phyloP scores from a whole-genome alignment of 371 early-diverging fungal species.

The Rhizopus delemar region DNA sequence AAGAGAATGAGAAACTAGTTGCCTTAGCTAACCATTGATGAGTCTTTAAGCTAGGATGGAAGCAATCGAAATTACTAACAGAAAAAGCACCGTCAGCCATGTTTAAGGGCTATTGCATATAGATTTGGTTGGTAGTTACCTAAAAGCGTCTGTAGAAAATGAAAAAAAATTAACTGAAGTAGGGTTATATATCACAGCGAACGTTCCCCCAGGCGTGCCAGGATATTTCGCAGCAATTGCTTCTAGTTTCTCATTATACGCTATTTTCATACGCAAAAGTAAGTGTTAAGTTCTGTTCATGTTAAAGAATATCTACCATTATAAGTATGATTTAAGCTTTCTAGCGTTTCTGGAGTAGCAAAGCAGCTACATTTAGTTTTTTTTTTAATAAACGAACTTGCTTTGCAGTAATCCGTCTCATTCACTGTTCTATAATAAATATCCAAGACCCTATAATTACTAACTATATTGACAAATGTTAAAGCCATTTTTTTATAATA shows the following conservation, averaged over 20 bases:
- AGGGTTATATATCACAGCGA: slow-evolving; percentile 32
- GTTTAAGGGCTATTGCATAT: too few species aligned
- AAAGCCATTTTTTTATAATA: neutral
- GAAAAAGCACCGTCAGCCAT: neutral
- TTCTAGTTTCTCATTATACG: slow-evolving; percentile 10
- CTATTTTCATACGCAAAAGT: neutral
- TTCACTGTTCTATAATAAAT: slow-evolving; percentile 20
- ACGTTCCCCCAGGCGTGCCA: slow-evolving; percentile 11
- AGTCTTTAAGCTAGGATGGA: slow-evolving; percentile 22
- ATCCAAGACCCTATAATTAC: slow-evolving; percentile 24
- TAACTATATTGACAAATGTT: slow-evolving; percentile 9
- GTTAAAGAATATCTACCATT: slow-evolving; percentile 15
- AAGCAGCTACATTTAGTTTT: slow-evolving; percentile 20
- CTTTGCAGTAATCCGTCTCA: slow-evolving; percentile 16
- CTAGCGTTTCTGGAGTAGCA: slow-evolving; percentile 9
- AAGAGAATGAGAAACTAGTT: neutral
- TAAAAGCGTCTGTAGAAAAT: slow-evolving; percentile 27
- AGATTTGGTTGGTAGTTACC: slow-evolving; percentile 1
- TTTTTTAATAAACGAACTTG: slow-evolving; percentile 15
- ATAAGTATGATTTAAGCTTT: slow-evolving; percentile 18
- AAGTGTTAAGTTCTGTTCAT: neutral
- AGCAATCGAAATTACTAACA: slow-evolving; percentile 14
- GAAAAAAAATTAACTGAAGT: slow-evolving; percentile 19
- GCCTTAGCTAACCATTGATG: slow-evolving; percentile 31
- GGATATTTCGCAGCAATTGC: slow-evolving; percentile 19